Conservation (phyloP, 2,329 filamentous ascomycete genomes). For the Aphanocladium album region DNA sequence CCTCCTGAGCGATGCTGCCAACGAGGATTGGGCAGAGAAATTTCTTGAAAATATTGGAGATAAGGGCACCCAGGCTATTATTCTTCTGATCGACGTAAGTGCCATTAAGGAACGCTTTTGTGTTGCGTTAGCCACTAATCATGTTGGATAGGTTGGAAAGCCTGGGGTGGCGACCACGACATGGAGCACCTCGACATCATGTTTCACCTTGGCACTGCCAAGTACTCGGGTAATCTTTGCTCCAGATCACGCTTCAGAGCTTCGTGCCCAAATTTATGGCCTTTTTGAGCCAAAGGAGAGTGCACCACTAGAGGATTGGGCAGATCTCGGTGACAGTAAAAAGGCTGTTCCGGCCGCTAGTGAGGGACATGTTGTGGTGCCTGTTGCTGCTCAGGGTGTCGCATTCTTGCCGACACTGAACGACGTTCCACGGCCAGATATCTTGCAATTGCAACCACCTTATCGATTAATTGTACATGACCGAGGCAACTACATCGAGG, state of each 20-base stretch:
- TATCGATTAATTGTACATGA: constrained; percentile 41
- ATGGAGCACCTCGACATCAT: background rate
- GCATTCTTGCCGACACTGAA: constrained; percentile 37
- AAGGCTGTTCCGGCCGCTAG: background rate
- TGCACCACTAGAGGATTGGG: constrained; percentile 37
- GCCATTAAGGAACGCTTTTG: background rate
- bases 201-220: background rate
- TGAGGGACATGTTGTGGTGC: background rate
- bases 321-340: constrained; percentile 33
- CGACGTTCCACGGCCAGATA: constrained; percentile 40
- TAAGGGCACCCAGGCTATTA: constrained; percentile 21
- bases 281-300: constrained; percentile 28
- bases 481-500: constrained; percentile 29
- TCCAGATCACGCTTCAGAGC: background rate
- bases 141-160: constrained; percentile 1
- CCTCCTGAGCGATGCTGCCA: constrained; percentile 36
- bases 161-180: background rate
- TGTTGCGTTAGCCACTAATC: background rate
- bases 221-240: constrained; percentile 5
- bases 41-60: constrained; percentile 33
- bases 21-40: constrained; percentile 37
- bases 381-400: constrained; percentile 5
- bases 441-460: constrained; percentile 42
- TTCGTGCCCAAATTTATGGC: constrained; percentile 22
- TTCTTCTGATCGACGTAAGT: constrained; percentile 32